Evolutionary conservation across 1,284 basidiomycete species (phyloP).

Genomic region (Phenoliferia sp.): DNA sequence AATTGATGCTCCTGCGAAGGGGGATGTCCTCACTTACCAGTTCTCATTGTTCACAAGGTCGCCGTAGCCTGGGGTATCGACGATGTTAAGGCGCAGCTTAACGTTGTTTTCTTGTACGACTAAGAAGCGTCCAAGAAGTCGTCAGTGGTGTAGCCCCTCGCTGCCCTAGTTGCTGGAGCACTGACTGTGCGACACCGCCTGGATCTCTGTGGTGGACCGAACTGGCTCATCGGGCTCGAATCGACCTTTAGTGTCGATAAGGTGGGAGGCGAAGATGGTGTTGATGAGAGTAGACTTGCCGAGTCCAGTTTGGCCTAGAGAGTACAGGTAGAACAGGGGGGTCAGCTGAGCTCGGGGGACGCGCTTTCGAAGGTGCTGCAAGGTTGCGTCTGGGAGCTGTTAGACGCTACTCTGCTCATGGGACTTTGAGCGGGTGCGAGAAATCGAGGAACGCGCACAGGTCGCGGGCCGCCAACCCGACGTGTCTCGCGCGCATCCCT

Average conservation of each 20-base stretch:
- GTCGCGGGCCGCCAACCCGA: neutral
- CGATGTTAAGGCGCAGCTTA: constrained; percentile 90
- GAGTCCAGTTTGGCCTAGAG: constrained; percentile 90
- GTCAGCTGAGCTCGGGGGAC: too few species aligned
- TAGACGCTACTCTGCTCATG: too few species aligned
- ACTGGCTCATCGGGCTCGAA: constrained; percentile 79
- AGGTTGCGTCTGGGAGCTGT: too few species aligned
- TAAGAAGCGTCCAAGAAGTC: constrained; percentile 39
- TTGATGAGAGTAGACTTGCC: constrained; percentile 99
- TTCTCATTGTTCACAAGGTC: constrained; percentile 99
- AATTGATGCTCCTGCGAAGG: neutral
- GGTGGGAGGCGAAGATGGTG: constrained; percentile 96
- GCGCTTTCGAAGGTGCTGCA: too few species aligned
- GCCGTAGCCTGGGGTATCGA: constrained; percentile 97
- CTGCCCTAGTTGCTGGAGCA: constrained; percentile 14
- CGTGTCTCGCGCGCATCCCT: neutral
- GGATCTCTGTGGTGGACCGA: constrained; percentile 93
- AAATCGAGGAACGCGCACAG: too few species aligned
- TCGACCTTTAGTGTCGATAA: constrained; percentile 96
- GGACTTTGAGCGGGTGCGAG: too few species aligned
- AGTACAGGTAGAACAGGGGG: too few species aligned
- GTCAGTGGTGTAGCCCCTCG: neutral
- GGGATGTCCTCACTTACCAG: constrained; percentile 64
- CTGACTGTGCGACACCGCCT: constrained; percentile 87
- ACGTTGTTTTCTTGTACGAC: constrained; percentile 97